Percentiles rank a stretch among this genome's conserved stretches.
Conservation (phyloP, 2,329 filamentous ascomycete genomes). For the Trichoderma aggressivum region DNA sequence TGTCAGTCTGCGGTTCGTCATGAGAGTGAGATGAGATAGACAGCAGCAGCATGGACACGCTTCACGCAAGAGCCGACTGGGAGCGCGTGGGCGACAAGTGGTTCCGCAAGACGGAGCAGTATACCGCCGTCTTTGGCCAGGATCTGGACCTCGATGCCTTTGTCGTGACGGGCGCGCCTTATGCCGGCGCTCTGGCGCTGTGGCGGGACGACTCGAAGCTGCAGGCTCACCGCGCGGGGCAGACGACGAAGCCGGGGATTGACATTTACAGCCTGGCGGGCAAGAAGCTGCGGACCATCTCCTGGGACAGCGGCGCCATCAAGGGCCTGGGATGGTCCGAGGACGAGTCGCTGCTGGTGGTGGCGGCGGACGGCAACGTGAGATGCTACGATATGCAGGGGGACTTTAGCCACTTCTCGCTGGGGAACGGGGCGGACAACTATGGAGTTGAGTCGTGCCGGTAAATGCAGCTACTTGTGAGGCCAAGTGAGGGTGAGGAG, state of each 20-base stretch:
- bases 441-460: slow-evolving; percentile 82
- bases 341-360: slow-evolving; percentile 84
- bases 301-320: slow-evolving; percentile 88
- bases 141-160: slow-evolving; percentile 95
- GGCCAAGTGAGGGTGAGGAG: background rate
- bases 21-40: slow-evolving; percentile 29
- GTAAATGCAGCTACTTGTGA: slow-evolving; percentile 26
- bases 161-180: slow-evolving; percentile 84
- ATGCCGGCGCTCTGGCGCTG: slow-evolving; percentile 89
- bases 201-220: slow-evolving; percentile 87
- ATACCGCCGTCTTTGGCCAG: slow-evolving; percentile 88
- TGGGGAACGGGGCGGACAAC: slow-evolving; percentile 87
- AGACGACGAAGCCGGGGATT: slow-evolving; percentile 75
- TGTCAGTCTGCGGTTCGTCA: slow-evolving; percentile 21
- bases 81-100: slow-evolving; percentile 89
- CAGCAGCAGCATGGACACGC: slow-evolving; percentile 47
- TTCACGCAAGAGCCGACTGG: slow-evolving; percentile 81
- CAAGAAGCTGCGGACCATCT: slow-evolving; percentile 78
- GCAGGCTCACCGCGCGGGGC: slow-evolving; percentile 69
- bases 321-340: slow-evolving; percentile 94
- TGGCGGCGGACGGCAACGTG: slow-evolving; percentile 86
- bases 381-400: slow-evolving; percentile 89
- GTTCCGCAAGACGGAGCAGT: slow-evolving; percentile 92
- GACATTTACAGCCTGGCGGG: slow-evolving; percentile 93
- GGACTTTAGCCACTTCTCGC: slow-evolving; percentile 90